Evolutionary conservation across 148 eudicot species (phyloP), one percentile per base, ranked within the genome.

Genomic region (Simmondsia chinensis): DNA sequence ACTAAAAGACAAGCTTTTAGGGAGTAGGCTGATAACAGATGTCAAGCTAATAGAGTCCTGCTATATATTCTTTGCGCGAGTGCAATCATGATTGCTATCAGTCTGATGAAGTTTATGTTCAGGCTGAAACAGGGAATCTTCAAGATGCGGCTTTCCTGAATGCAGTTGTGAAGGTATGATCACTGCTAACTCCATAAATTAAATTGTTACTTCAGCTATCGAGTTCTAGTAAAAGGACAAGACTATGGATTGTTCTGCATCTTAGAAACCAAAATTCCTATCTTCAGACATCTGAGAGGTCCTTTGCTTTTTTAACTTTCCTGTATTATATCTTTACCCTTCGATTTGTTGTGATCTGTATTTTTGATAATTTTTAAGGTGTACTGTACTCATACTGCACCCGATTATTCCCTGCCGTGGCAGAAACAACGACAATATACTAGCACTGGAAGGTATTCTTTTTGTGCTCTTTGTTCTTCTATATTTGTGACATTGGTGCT

Each of bases 341-440:
- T n/a, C n/a, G n/a, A n/a, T n/a, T n/a, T n/a, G 21, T 27, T 60
- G 40, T n/a, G n/a, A n/a, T n/a, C 31, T 50, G 56, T 52, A 6
- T 19, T 38, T 56, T 65, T 15, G 52, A 30, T 60, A n/a, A n/a
- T n/a, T n/a, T n/a, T n/a, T n/a, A n/a, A 89, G 97, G 97, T 89
- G 54, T 89, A 81, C 56, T 81, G 93, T 40, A 85, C 95, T 40
- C 95, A 89, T 69, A 89, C 87, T 40, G 95, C 77, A 42, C 97
- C 97, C 34, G 93, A 89, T 74, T 89, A 89, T 65, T 81, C 95
- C 42, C 93, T 89, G 22, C 97, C 97, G 48, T 89, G 97, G 97
- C 97, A 89, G 63, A 84, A 89, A 64, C 95, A 82, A 72, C 66
- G 93, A 46, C 97, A 89, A 51, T 85, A 53, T 60, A 79, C 95